Conservation (phyloP, 345 rosid species). For the Heritiera littoralis region DNA sequence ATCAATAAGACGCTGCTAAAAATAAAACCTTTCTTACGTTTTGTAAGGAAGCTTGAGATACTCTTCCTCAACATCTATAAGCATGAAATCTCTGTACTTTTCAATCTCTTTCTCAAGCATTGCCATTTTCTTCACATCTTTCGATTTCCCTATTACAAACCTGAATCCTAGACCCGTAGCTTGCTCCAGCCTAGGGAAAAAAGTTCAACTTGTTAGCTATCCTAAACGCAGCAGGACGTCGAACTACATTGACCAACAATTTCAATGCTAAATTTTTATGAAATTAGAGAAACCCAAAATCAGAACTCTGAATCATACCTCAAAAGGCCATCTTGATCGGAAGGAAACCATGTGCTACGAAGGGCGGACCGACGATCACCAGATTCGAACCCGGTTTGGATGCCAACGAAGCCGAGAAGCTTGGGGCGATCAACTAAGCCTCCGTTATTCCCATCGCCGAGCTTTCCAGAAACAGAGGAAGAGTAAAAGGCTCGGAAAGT, state of each 20-base stretch:
- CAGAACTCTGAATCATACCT: slow-evolving; percentile 37
- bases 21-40: slow-evolving; percentile 46
- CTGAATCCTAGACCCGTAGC: slow-evolving; percentile 84
- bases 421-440: slow-evolving; percentile 54
- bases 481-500: slow-evolving; percentile 26
- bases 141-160: slow-evolving; percentile 74
- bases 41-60: slow-evolving; percentile 67
- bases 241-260: not conserved
- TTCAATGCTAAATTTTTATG: not conserved
- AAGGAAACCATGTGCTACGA: slow-evolving; percentile 76
- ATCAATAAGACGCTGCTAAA: not conserved
- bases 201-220: not conserved
- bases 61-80: slow-evolving; percentile 71
- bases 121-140: slow-evolving; percentile 63
- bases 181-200: slow-evolving; percentile 64
- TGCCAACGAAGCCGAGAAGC: slow-evolving; percentile 78
- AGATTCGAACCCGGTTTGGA: slow-evolving; percentile 69
- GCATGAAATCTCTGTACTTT: slow-evolving; percentile 67
- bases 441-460: slow-evolving; percentile 34
- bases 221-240: not conserved
- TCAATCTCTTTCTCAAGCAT: slow-evolving; percentile 23
- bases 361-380: slow-evolving; percentile 55
- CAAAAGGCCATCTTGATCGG: slow-evolving; percentile 67
- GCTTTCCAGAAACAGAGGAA: slow-evolving; percentile 34
- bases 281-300: not conserved